A percentile compares a stretch with the other conserved stretches of the same genome.
These are phyloP conservation scores for Saposhnikovia divaricata DNA, from an alignment of 129 eudicot species.

Conservation along the genomic window DNA sequence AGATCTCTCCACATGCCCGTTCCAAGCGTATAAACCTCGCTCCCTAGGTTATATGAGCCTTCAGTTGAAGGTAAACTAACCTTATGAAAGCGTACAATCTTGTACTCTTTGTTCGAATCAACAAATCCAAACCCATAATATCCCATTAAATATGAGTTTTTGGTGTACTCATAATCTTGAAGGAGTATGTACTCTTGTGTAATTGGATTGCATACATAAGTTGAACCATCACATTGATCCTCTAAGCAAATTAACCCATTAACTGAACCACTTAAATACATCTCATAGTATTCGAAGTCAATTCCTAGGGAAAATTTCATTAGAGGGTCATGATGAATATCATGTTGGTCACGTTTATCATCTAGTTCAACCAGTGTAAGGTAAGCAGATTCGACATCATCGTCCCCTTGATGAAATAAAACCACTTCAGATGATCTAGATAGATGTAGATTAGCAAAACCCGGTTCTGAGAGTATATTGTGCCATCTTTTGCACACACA, in stretches of 20 bases:
- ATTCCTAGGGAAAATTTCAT: background rate
- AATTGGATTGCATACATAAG: conserved; percentile 25
- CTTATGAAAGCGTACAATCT: conserved; percentile 23
- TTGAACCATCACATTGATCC: background rate
- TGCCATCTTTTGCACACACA: conserved; percentile 6
- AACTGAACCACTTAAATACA: conserved; percentile 19
- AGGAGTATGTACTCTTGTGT: conserved; percentile 21
- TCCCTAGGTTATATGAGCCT: conserved; percentile 5
- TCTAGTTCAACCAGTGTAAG: background rate
- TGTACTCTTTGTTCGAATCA: conserved; percentile 12
- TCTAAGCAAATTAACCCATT: conserved; percentile 37
- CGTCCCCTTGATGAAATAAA: conserved; percentile 12
- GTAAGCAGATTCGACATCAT: background rate
- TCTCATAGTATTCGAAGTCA: background rate
- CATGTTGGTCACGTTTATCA: background rate
- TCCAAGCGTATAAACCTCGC: conserved; percentile 39
- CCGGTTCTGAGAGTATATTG: conserved; percentile 17
- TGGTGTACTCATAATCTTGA: background rate
- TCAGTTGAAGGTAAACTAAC: background rate
- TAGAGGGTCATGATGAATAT: background rate
- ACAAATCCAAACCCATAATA: conserved; percentile 28
- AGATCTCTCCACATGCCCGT: conserved; percentile 32
- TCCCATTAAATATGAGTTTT: background rate
- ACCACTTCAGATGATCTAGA: conserved; percentile 24
- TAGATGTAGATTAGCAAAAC: conserved; percentile 22